phyloP scores from a whole-genome alignment of 1,284 basidiomycete species.

The Tylopilus orsonianus region DNA sequence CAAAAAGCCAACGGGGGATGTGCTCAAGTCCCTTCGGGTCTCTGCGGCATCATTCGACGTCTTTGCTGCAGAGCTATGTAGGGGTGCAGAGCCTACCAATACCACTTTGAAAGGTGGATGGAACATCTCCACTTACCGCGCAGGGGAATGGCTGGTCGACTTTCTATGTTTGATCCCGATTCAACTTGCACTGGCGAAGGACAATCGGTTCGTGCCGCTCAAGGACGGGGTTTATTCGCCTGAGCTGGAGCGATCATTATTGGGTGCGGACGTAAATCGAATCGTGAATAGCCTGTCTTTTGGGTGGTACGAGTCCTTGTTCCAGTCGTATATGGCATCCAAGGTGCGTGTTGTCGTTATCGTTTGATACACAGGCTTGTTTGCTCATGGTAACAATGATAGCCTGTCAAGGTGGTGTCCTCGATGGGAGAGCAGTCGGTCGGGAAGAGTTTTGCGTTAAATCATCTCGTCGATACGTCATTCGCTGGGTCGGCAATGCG shows the following conservation, averaged over 20 bases:
- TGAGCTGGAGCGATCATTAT: conserved; percentile 48
- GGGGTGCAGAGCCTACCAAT: not conserved
- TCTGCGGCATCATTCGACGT: conserved; percentile 23
- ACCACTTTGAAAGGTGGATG: conserved; percentile 8
- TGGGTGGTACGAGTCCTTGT: conserved; percentile 67
- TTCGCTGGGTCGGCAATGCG: conserved; percentile 69
- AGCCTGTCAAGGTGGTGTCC: conserved; percentile 64
- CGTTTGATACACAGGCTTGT: accelerated
- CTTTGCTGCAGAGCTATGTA: conserved; percentile 24
- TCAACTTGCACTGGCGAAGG: conserved; percentile 56
- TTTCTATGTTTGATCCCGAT: conserved; percentile 64
- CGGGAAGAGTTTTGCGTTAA: conserved; percentile 60
- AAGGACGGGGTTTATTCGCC: conserved; percentile 56
- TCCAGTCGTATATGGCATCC: conserved; percentile 59
- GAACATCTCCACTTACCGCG: conserved; percentile 41
- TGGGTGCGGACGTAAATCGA: conserved; percentile 56
- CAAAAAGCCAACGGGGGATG: conserved; percentile 40
- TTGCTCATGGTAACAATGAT: not conserved
- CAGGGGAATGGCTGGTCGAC: conserved; percentile 63
- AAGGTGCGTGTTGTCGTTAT: conserved; percentile 41
- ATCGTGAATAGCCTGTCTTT: conserved; percentile 58
- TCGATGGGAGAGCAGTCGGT: conserved; percentile 72
- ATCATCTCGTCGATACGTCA: conserved; percentile 63
- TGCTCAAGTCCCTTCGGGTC: conserved; percentile 38
- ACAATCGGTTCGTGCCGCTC: conserved; percentile 59